These are phyloP conservation scores for Globisporangium barbulae DNA, from an alignment of 352 stramenopile genomes.

Conservation along the genomic window DNA sequence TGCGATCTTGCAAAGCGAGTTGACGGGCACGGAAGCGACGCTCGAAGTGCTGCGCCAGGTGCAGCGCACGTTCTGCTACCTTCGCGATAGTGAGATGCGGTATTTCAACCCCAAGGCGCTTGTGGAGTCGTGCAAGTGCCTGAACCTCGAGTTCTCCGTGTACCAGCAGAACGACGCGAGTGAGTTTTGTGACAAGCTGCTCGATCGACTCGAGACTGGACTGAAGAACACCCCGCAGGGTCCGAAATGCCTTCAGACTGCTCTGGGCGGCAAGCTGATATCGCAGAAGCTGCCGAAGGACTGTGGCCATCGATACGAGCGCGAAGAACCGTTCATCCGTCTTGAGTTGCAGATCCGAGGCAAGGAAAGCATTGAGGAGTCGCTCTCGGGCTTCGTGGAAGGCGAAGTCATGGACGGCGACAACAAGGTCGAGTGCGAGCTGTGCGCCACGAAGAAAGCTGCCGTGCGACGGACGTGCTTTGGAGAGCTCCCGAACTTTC, in stretches of 20 bases:
- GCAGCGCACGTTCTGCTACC: constrained; percentile 88
- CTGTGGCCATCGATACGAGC: constrained; percentile 92
- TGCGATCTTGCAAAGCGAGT: constrained; percentile 74
- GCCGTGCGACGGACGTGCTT: constrained; percentile 95
- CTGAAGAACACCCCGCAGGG: constrained; percentile 90
- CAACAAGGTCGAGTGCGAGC: constrained; percentile 98
- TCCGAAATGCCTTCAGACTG: constrained; percentile 67
- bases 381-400: constrained; percentile 95
- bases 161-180: constrained; percentile 99
- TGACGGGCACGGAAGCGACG: constrained; percentile 75
- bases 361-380: constrained; percentile 98
- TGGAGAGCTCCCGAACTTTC: constrained; percentile 93
- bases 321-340: constrained; percentile 97
- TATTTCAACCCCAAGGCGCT: constrained; percentile 88
- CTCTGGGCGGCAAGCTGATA: constrained; percentile 79
- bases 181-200: constrained; percentile 98
- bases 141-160: constrained; percentile 92
- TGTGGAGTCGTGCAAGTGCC: constrained; percentile 85
- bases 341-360: constrained; percentile 97
- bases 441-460: constrained; percentile 97
- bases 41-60: constrained; percentile 89
- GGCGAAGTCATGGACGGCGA: constrained; percentile 99
- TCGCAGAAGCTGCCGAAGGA: constrained; percentile 90
- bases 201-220: constrained; percentile 97
- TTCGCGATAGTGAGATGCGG: constrained; percentile 81